Percentiles rank a stretch among this genome's conserved stretches.
These are phyloP conservation scores for Agrocybe chaxingu DNA, from an alignment of 768 basidiomycete species.

Conservation along the genomic window DNA sequence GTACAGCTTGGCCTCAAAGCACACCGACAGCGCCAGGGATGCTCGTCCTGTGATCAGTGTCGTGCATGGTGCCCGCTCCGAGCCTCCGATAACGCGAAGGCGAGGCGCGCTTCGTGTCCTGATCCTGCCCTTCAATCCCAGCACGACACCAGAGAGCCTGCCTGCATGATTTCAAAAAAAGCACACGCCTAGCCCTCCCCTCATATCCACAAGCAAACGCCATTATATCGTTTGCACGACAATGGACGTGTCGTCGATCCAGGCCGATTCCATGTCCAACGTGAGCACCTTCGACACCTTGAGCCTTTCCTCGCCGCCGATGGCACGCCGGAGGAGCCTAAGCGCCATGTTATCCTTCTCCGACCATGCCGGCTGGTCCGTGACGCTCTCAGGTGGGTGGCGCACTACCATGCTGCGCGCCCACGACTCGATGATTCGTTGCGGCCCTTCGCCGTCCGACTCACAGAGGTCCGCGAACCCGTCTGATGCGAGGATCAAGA, in stretches of 20 bases:
- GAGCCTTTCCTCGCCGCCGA: slow-evolving; percentile 54
- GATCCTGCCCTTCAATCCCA: too few species aligned
- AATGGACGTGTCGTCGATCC: slow-evolving; percentile 69
- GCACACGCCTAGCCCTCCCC: too few species aligned
- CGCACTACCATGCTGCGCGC: slow-evolving; percentile 38
- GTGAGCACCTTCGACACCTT: slow-evolving; percentile 58
- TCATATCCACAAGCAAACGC: neutral
- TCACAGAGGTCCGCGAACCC: slow-evolving; percentile 62
- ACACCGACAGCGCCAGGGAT: too few species aligned
- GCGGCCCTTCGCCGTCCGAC: slow-evolving; percentile 35
- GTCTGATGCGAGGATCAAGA: slow-evolving; percentile 63
- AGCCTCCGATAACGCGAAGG: too few species aligned
- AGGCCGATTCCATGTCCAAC: slow-evolving; percentile 59
- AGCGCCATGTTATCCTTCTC: slow-evolving; percentile 49
- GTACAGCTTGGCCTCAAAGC: too few species aligned
- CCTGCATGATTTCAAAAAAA: too few species aligned
- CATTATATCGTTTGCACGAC: slow-evolving; percentile 56
- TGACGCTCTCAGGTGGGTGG: slow-evolving; percentile 20
- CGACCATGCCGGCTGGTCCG: slow-evolving; percentile 19
- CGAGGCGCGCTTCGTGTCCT: too few species aligned
- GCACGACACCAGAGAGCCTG: too few species aligned
- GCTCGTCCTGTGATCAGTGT: neutral
- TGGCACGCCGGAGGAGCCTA: slow-evolving; percentile 49
- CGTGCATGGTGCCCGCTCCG: too few species aligned
- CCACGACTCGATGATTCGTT: slow-evolving; percentile 50